phyloP scores from a whole-genome alignment of 2,329 filamentous ascomycete species.

The Fonsecaea erecta region DNA sequence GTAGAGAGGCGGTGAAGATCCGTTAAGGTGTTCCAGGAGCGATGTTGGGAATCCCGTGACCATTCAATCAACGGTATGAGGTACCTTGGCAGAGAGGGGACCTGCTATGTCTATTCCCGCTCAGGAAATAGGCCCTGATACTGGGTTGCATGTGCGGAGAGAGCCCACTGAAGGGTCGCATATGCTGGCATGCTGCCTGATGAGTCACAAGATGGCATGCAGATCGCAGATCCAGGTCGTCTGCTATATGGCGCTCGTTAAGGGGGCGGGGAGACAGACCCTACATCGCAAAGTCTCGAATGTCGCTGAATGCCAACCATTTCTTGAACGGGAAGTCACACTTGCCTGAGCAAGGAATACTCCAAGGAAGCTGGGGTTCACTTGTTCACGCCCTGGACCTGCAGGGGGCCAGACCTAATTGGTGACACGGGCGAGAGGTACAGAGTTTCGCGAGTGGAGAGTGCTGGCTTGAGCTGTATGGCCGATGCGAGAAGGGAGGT shows the following conservation, averaged over 20 bases:
- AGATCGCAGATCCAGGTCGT: neutral
- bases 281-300: neutral
- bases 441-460: neutral
- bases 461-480: neutral
- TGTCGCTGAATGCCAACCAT: neutral
- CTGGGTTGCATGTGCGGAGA: neutral
- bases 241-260: neutral
- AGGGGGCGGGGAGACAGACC: neutral
- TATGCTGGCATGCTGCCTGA: neutral
- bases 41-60: neutral
- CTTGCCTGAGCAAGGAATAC: neutral
- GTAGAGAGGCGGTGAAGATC: neutral
- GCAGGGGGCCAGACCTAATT: neutral
- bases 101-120: neutral
- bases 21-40: too few relatives aligned
- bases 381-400: neutral
- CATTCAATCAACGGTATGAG: neutral
- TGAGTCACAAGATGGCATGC: constrained; percentile 1
- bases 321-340: constrained; percentile 8
- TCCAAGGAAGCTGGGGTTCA: neutral
- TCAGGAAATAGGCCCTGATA: neutral
- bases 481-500: neutral
- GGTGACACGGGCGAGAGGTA: neutral
- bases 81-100: neutral
- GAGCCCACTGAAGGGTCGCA: neutral